Evolutionary conservation across 495 filamentous ascomycete genomes (phyloP), one percentile per base, ranked within the genome.

Genomic region (Chaetomium cochliodes): DNA sequence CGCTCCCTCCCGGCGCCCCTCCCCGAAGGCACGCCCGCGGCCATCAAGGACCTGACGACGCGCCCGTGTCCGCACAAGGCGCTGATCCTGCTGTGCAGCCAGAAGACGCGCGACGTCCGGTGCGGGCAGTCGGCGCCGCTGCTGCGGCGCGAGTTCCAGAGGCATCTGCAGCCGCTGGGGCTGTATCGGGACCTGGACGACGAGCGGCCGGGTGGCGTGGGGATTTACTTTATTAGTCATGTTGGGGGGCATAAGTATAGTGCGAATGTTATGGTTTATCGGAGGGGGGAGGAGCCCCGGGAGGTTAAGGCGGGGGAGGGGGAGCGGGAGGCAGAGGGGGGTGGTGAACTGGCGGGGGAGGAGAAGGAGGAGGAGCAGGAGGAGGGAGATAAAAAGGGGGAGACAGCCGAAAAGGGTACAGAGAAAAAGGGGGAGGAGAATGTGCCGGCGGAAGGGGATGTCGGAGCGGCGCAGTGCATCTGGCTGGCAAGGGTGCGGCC

Each of bases 181-280:
- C 77, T 98, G 5, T 92, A 90, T 74, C 88, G 96, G 25, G 94
- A 98, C 71, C 77, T 93, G 42, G 85, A 92, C 58, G 94, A 98
- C 72, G 86, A 90, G 74, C 75, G 94, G 47, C 88, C 92, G 0
- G 93, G 93, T 18, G 94, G 96, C 2, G 93, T 96, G 4, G 93
- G 91, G 1, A 89, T 98, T 58, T 93, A 97, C 70, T 98, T 98
- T 72, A 92, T 98, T 69, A 92, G 87, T 67, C 94, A 98, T 72
- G 92, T 97, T 0, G 94, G 94, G 13, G 94, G 94, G 0, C 94
- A 98, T 72, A 96, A 96, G 77, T 98, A 92, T 73, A 85, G 86
- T 8, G 94, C 93, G 1, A 98, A 98, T 69, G 83, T 97, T 69
- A 88, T 98, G 76, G 79, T 98, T 0, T 98, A 98, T 72, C 83